A percentile compares a stretch with the other conserved stretches of the same genome.
Conservation (phyloP, 1,284 basidiomycete species). For the Ustilago loliicola region DNA sequence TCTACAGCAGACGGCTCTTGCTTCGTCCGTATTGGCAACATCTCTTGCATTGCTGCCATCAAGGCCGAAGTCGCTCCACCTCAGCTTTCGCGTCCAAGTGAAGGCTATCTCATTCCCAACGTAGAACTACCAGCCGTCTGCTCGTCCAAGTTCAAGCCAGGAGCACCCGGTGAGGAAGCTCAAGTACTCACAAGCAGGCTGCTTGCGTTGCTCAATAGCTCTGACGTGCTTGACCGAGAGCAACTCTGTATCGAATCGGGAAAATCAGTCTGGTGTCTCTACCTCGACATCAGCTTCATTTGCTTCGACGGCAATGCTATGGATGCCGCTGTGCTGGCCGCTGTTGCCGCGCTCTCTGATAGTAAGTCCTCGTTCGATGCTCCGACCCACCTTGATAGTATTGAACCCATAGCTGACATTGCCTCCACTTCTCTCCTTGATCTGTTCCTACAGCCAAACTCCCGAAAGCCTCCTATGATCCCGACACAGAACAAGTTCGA, state of each 20-base stretch:
- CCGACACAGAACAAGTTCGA: conserved; percentile 77
- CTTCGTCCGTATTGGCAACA: conserved; percentile 52
- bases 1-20: conserved; percentile 53
- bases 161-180: conserved; percentile 77
- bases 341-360: conserved; percentile 86
- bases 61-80: conserved; percentile 56
- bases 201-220: conserved; percentile 76
- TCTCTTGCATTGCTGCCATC: conserved; percentile 54
- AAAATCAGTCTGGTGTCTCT: conserved; percentile 89
- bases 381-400: background rate
- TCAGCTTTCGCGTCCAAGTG: conserved; percentile 32
- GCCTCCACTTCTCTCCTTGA: background rate
- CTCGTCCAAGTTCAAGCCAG: conserved; percentile 91
- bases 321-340: conserved; percentile 88
- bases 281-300: conserved; percentile 92
- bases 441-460: conserved; percentile 68
- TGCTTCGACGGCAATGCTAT: conserved; percentile 97
- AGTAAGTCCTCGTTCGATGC: conserved; percentile 60
- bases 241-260: conserved; percentile 84
- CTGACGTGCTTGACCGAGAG: conserved; percentile 74
- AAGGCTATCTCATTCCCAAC: conserved; percentile 75
- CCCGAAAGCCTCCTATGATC: conserved; percentile 81
- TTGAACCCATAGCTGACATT: background rate
- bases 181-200: conserved; percentile 52
- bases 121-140: conserved; percentile 92